phyloP scores from a whole-genome alignment of 768 basidiomycete genomes.

The Auricularia cornea region DNA sequence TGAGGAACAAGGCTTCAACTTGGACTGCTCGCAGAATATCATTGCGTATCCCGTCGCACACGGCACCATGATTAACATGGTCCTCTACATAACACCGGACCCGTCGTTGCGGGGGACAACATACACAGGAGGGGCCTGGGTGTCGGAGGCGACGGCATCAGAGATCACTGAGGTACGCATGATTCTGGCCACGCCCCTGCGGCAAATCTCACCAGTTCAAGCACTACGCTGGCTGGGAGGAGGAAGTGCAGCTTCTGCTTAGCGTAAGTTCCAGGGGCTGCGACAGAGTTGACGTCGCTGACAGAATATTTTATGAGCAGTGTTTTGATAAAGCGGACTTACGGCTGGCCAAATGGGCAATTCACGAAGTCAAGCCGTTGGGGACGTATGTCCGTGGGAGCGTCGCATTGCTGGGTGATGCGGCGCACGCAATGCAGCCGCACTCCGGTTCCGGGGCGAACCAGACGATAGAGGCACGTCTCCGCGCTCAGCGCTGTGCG shows the following conservation, averaged over 20 bases:
- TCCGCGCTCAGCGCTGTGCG: too few species aligned
- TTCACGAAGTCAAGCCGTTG: conserved; percentile 49
- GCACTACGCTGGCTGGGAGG: conserved; percentile 47
- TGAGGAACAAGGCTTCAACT: too few species aligned
- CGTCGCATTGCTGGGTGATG: conserved; percentile 21
- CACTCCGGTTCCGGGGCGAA: background rate
- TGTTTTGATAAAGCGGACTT: conserved; percentile 28
- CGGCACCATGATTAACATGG: conserved; percentile 5
- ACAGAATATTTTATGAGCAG: conserved; percentile 30
- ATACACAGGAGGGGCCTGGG: background rate
- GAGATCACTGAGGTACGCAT: conserved; percentile 31
- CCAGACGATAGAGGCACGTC: background rate
- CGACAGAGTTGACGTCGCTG: background rate
- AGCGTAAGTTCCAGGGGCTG: conserved; percentile 30
- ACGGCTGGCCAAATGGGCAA: conserved; percentile 50
- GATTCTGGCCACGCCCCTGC: too few species aligned
- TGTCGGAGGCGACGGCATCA: conserved; percentile 12
- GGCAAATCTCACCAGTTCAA: background rate
- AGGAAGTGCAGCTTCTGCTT: conserved; percentile 48
- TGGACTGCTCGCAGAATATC: background rate
- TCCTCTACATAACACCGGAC: conserved; percentile 4
- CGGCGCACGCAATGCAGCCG: background rate
- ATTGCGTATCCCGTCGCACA: conserved; percentile 7
- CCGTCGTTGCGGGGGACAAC: background rate
- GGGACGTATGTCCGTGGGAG: conserved; percentile 42